Base-by-base conservation (phyloP, 179 eudicot genomes). In the Camellia oleifera region DNA sequence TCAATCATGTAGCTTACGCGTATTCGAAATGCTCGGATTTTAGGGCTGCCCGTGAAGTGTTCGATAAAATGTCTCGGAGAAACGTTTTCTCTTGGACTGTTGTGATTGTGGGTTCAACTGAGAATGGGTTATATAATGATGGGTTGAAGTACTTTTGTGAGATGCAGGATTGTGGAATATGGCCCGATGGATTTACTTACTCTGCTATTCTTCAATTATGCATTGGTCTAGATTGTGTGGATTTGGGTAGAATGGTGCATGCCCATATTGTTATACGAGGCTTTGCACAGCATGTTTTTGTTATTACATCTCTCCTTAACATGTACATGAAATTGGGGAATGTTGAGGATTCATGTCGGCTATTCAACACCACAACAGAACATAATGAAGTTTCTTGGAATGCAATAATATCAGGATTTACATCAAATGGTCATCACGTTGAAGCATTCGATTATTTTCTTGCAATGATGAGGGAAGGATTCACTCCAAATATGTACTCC, bases 331-430 rank as follows among this genome's bases (percentile, higher is more conserved):
- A 81, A 60, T 57, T 79, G 58, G 84, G 82, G 63, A 69, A 81
- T n/a, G 76, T 84, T 70, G 78, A 82, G 50, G 81, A 81, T 64
- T 80, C 84, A 68, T 79, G 66, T 64, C 54, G n/a, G 61, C 81
- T 85, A 17, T 85, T 85, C 54, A 79, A 77, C 56, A 65, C 58
- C 26, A 76, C 79, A 83, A 32, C 42, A 32, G 82, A 81, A 54
- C 77, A 65, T 17, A 82, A 80, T 67, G 81, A 70, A 23, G 85
- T 85, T 63, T 76, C 85, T 67, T 85, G 87, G 87, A 79, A 76
- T 79, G 80, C 83, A 4, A 73, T 83, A 60, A 81, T 81, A 75
- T 81, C 82, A 58, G 87, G 85, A 42, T 75, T 81, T 76, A 48
- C 84, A 7, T 62, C 80, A 42, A 85, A 77, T 26, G 78, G 80